These are phyloP conservation scores for Peronospora belbahrii DNA, from an alignment of 352 stramenopile genomes.

Conservation along the genomic window DNA sequence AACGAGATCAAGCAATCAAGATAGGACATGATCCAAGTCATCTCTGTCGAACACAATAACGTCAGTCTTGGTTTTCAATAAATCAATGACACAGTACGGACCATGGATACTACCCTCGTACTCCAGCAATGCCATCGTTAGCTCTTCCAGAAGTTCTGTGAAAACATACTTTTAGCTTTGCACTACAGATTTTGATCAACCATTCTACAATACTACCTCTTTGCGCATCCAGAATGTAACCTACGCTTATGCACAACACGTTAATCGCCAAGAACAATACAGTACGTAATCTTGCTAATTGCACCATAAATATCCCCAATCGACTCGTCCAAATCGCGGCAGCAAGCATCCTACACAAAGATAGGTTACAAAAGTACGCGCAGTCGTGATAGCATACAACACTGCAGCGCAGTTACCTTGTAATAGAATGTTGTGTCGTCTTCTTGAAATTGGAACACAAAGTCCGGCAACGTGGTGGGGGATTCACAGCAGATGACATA, in stretches of 20 bases:
- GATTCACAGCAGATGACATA: conserved; percentile 81
- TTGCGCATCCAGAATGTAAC: conserved; percentile 77
- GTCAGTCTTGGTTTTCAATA: neutral
- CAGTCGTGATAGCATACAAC: neutral
- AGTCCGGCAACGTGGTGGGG: conserved; percentile 55
- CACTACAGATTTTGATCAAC: neutral
- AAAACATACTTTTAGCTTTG: neutral
- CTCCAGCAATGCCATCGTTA: conserved; percentile 59
- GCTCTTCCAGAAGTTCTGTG: conserved; percentile 65
- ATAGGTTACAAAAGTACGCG: neutral
- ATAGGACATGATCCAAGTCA: conserved; percentile 52
- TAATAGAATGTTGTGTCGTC: conserved; percentile 83
- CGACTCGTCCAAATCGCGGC: conserved; percentile 65
- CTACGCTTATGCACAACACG: conserved; percentile 18
- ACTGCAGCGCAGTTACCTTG: conserved; percentile 39
- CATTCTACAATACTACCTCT: conserved; percentile 31
- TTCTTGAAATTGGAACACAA: conserved; percentile 86
- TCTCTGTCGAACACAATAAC: conserved; percentile 33
- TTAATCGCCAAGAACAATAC: conserved; percentile 1
- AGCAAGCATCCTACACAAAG: conserved; percentile 52
- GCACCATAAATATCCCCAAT: conserved; percentile 81
- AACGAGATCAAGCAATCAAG: conserved; percentile 73
- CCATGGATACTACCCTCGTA: conserved; percentile 67
- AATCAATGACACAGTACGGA: conserved; percentile 7
- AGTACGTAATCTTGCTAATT: neutral